These are phyloP conservation scores for Agastache rugosa DNA, from an alignment of 257 asterid species.

Conservation along the genomic window DNA sequence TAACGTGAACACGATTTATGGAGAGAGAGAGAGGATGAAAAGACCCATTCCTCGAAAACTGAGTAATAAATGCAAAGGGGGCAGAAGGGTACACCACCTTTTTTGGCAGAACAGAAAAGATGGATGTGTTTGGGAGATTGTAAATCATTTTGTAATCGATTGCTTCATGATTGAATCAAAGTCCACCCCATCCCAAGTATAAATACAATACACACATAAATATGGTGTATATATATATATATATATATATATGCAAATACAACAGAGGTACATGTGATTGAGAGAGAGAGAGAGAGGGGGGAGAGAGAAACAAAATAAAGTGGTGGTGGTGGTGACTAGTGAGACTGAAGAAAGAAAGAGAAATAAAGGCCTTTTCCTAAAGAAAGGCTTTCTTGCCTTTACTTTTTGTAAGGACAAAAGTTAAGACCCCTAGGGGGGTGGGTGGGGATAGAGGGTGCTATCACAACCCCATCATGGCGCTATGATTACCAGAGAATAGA, in stretches of 20 bases:
- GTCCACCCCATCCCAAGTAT: conserved; percentile 23
- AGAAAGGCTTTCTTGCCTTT: conserved; percentile 42
- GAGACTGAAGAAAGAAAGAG: background rate
- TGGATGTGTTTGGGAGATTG: conserved; percentile 54
- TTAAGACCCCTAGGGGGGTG: conserved; percentile 32
- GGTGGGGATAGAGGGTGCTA: conserved; percentile 35
- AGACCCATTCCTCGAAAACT: conserved; percentile 65
- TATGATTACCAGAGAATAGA: conserved; percentile 72
- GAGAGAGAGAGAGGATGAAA: conserved; percentile 8
- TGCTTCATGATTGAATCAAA: conserved; percentile 67
- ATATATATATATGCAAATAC: background rate
- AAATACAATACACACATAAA: background rate
- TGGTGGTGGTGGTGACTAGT: conserved; percentile 32
- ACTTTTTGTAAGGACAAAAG: conserved; percentile 56
- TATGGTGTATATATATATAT: background rate
- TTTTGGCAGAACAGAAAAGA: conserved; percentile 79
- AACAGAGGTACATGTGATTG: conserved; percentile 21
- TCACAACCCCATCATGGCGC: conserved; percentile 63
- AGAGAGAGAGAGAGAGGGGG: background rate
- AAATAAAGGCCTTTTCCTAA: conserved; percentile 43
- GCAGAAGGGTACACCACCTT: conserved; percentile 69
- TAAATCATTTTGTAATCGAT: conserved; percentile 88
- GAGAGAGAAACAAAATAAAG: conserved; percentile 19
- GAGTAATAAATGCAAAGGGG: conserved; percentile 61
- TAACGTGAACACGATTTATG: no score